phyloP scores from a whole-genome alignment of 2,329 filamentous ascomycete species.

The Teratosphaeria gauchensis region DNA sequence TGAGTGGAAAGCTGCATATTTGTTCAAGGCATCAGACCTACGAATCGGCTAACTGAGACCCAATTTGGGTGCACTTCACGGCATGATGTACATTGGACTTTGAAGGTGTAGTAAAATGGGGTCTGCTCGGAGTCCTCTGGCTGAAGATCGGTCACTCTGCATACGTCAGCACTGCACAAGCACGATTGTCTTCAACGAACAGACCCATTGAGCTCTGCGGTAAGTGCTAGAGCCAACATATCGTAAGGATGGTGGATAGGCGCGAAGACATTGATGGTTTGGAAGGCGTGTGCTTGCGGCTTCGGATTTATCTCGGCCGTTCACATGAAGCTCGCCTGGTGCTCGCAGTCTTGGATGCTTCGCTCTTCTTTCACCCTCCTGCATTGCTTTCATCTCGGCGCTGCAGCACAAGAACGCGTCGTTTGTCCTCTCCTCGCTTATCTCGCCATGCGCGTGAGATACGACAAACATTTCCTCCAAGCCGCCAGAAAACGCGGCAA shows the following conservation, averaged over 20 bases:
- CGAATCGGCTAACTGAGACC: constrained; percentile 80
- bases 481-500: background rate
- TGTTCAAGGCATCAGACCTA: constrained; percentile 38
- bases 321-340: background rate
- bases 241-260: background rate
- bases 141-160: constrained; percentile 78
- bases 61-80: constrained; percentile 81
- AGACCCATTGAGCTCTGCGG: constrained; percentile 61
- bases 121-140: constrained; percentile 71
- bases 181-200: constrained; percentile 7
- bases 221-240: constrained; percentile 59
- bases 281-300: background rate
- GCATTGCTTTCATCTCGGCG: constrained; percentile 7
- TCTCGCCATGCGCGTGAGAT: background rate
- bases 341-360: constrained; percentile 5
- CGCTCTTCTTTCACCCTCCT: background rate
- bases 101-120: constrained; percentile 96
- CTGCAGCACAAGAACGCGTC: constrained; percentile 6
- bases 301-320: background rate
- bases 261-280: background rate
- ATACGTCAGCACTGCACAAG: background rate
- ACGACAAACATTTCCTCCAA: constrained; percentile 1
- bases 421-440: background rate
- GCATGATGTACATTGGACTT: constrained; percentile 96
- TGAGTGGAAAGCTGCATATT: background rate